These are phyloP conservation scores for Coffea eugenioides DNA, from an alignment of 257 asterid species.

Conservation along the genomic window DNA sequence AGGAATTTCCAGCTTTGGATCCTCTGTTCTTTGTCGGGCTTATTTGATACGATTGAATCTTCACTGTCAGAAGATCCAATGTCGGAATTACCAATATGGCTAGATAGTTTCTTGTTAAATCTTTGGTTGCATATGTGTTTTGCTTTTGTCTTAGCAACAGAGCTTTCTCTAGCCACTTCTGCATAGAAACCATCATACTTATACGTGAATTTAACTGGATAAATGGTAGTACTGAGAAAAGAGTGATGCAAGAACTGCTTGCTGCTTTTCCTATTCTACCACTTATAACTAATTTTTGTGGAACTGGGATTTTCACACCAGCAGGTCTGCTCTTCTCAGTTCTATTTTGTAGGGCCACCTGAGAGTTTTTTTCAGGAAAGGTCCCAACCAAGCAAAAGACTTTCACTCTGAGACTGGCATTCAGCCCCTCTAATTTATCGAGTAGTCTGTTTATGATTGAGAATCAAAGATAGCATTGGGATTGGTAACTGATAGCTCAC, in stretches of 20 bases:
- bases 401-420: constrained; percentile 6
- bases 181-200: background rate
- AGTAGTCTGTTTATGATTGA: constrained; percentile 3
- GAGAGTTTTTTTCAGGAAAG: background rate
- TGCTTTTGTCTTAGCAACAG: background rate
- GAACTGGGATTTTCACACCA: background rate
- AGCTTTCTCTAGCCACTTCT: background rate
- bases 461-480: constrained; percentile 18
- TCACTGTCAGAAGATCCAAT: no score
- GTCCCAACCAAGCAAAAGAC: background rate
- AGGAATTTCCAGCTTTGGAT: background rate
- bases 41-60: no score
- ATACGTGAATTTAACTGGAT: no score
- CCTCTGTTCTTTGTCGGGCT: no score
- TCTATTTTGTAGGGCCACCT: constrained; percentile 11
- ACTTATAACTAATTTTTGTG: background rate
- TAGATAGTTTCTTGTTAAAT: background rate
- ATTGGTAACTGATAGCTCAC: constrained; percentile 5
- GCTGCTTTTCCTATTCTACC: background rate
- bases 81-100: no score
- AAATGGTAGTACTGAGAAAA: background rate
- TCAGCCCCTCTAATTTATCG: constrained; percentile 16
- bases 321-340: constrained; percentile 18
- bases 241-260: no score
- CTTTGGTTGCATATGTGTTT: background rate